phyloP scores from a whole-genome alignment of 179 eudicot genomes.

The Dionaea muscipula region DNA sequence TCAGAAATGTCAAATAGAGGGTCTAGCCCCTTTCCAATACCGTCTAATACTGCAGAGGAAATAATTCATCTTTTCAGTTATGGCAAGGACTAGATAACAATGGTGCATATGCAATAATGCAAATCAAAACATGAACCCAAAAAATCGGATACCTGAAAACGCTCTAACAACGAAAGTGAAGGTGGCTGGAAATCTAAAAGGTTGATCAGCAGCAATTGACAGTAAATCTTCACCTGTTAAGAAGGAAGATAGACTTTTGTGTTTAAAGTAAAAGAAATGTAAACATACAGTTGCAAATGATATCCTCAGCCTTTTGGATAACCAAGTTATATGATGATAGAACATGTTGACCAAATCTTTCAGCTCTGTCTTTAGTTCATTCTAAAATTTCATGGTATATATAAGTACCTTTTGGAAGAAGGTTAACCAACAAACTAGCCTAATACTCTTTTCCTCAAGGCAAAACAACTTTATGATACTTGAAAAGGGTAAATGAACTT shows the following conservation, averaged over 20 bases:
- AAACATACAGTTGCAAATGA: no score
- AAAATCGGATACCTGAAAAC: slow-evolving; percentile 59
- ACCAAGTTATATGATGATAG: no score
- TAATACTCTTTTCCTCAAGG: no score
- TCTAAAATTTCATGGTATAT: no score
- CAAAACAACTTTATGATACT: no score
- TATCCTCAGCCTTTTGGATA: no score
- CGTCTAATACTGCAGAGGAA: slow-evolving; percentile 64
- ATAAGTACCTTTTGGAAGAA: no score
- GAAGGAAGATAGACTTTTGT: slow-evolving; percentile 7
- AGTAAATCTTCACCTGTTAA: slow-evolving; percentile 82
- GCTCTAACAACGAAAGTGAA: slow-evolving; percentile 97
- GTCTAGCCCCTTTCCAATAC: slow-evolving; percentile 98
- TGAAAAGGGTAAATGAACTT: background rate
- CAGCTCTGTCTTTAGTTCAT: no score
- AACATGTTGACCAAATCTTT: no score
- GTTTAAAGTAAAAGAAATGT: no score
- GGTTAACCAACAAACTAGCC: no score
- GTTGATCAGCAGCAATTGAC: slow-evolving; percentile 94
- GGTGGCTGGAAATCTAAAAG: slow-evolving; percentile 95
- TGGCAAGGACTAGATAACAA: slow-evolving; percentile 8
- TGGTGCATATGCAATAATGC: no score
- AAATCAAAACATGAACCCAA: slow-evolving; percentile 5
- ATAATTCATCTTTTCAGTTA: slow-evolving; percentile 6
- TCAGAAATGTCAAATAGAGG: slow-evolving; percentile 98